A percentile compares a stretch with the other conserved stretches of the same genome.
Evolutionary conservation across 148 eudicot genomes (phyloP).

Genomic region (Rhododendron griersonianum): DNA sequence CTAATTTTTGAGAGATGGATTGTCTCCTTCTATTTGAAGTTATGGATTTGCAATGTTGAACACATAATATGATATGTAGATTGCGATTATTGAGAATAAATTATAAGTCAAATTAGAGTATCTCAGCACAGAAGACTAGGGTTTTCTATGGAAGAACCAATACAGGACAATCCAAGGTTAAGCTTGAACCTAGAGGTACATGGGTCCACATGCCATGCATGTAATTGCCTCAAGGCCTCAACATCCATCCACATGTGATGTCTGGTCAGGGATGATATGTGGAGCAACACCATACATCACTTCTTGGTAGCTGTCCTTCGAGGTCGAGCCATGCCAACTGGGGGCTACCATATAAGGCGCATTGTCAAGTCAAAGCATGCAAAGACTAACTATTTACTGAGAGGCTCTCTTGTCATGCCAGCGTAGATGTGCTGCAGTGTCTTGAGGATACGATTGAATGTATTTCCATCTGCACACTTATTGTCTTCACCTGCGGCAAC

Average conservation of each 20-base stretch:
- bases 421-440: neutral
- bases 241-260: neutral
- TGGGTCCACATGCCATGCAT: neutral
- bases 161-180: neutral
- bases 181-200: neutral
- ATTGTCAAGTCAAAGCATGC: neutral
- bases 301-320: neutral
- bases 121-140: neutral
- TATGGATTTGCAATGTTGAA: neutral
- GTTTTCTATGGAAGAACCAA: neutral
- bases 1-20: neutral
- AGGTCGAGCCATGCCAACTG: neutral
- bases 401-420: neutral
- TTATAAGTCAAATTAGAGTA: too few species aligned
- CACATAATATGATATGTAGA: neutral
- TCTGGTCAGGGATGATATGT: neutral
- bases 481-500: neutral
- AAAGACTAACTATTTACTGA: neutral
- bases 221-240: neutral
- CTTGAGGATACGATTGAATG: neutral
- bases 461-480: neutral
- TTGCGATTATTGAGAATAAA: neutral
- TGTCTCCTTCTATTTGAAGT: neutral
- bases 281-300: neutral
- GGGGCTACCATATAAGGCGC: neutral